Base-by-base conservation (phyloP, 495 filamentous ascomycete species). In the Neurospora sp. region DNA sequence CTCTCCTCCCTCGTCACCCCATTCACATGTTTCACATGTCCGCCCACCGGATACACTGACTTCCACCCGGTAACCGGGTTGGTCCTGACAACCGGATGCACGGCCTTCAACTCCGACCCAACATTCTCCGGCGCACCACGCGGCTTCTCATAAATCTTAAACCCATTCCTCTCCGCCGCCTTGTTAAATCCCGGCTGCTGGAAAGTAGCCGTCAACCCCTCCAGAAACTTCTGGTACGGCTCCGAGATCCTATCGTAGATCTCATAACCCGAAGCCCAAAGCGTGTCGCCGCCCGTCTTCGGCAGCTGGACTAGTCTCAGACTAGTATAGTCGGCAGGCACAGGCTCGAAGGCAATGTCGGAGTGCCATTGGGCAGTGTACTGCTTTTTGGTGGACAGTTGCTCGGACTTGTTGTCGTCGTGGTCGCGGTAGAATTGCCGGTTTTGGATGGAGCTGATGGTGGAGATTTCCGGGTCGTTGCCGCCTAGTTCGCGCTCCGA, bases 61-160 rank as follows among this genome's bases (percentile, higher is more conserved):
- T 85, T 94, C 91, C 92, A 94, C 0, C 91, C 91, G 0, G 91
- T 93, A 0, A 93, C 89, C 0, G 92, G 92, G 75, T 94, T 93
- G 10, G 91, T 94, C 10, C 92, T 87, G 18, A 94, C 84, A 3
- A 93, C 88, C 0, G 91, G 90, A 72, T 94, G 91, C 16, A 88
- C 78, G 0, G 91, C 89, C 20, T 78, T 85, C 5, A 94, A 27
- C 22, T 87, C 86, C 0, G 79, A 80, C 35, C 90, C 92, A 0
- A 87, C 80, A 74, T 94, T 94, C 77, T 89, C 87, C 0, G 89
- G 89, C 0, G 87, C 83, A 1, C 92, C 92, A 2, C 91, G 85
- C 1, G 83, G 78, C 61, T 84, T 83, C 37, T 83, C 84, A 74
- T 89, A 89, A 6, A 93, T 76, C 70, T 85, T 76, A 78, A 89